phyloP scores from a whole-genome alignment of 768 basidiomycete genomes.

The Hemileccinum rubropunctum region DNA sequence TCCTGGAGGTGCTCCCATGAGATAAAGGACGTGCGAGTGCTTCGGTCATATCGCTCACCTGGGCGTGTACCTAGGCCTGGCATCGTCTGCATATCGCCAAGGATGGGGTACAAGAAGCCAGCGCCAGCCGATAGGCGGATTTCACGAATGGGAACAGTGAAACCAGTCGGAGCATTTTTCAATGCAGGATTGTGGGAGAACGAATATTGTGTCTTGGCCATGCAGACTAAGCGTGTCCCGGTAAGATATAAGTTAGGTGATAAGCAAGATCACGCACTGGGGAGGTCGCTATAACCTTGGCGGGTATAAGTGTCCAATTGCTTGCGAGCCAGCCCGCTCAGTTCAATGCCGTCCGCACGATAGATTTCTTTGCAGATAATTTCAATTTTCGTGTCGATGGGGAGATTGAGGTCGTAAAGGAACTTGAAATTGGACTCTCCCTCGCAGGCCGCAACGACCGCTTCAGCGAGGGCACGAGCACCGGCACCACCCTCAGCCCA shows the following conservation, averaged over 20 bases:
- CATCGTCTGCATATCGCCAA: conserved; percentile 99
- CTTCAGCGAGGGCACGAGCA: conserved; percentile 85
- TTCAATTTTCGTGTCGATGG: conserved; percentile 86
- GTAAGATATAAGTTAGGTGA: conserved; percentile 8
- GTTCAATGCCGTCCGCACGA: conserved; percentile 85
- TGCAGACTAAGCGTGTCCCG: conserved; percentile 61
- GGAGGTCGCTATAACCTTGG: conserved; percentile 79
- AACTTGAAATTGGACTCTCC: conserved; percentile 84
- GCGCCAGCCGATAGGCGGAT: conserved; percentile 90
- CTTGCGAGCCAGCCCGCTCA: conserved; percentile 78
- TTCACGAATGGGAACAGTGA: conserved; percentile 87
- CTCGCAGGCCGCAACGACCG: conserved; percentile 86
- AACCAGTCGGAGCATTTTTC: conserved; percentile 90
- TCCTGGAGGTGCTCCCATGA: conserved; percentile 39
- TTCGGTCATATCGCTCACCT: conserved; percentile 41
- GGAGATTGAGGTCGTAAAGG: conserved; percentile 82
- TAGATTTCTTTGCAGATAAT: conserved; percentile 91
- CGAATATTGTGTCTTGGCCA: conserved; percentile 98
- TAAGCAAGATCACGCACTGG: conserved; percentile 51
- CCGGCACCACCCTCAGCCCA: conserved; percentile 97
- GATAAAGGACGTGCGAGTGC: conserved; percentile 1
- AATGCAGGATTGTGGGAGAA: conserved; percentile 92
- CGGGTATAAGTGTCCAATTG: conserved; percentile 90
- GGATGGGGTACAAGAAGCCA: conserved; percentile 91
- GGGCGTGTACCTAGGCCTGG: conserved; percentile 92